These are phyloP conservation scores for Arctium minus DNA, from an alignment of 129 eudicot species.

Conservation along the genomic window DNA sequence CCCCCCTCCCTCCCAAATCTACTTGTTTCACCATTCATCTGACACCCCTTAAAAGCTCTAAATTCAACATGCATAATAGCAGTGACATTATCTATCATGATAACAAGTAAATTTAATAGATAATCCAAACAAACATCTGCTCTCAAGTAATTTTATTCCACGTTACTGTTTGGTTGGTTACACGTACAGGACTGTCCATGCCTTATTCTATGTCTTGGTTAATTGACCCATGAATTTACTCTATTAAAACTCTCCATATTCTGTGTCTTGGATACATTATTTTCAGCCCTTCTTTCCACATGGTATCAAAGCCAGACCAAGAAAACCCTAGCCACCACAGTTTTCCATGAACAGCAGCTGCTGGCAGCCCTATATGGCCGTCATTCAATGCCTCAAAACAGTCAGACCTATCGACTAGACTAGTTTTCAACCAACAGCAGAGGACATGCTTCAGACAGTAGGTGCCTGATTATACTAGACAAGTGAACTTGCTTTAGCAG, in stretches of 20 bases:
- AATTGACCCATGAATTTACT: not conserved
- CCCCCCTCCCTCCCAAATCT: too few relatives aligned
- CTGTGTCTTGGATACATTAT: not conserved
- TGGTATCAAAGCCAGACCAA: not conserved
- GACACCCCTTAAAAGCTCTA: not conserved
- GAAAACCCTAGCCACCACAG: not conserved
- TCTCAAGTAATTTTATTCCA: not conserved
- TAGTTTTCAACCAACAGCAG: not conserved
- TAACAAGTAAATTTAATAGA: not conserved
- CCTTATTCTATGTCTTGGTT: too few relatives aligned
- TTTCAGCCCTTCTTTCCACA: not conserved
- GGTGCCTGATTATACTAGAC: not conserved
- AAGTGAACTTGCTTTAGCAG: not conserved
- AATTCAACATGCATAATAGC: not conserved
- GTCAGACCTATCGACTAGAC: not conserved
- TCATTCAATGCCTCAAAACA: not conserved
- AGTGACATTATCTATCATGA: not conserved
- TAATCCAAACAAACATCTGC: not conserved
- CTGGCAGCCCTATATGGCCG: not conserved
- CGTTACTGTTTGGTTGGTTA: not conserved
- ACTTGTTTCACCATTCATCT: not conserved
- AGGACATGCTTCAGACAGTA: not conserved
- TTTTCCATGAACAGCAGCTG: not conserved
- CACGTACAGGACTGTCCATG: too few relatives aligned
- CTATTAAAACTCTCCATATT: not conserved